Base-by-base conservation (phyloP, 2,329 filamentous ascomycete genomes). In the Ophiostoma sp. region DNA sequence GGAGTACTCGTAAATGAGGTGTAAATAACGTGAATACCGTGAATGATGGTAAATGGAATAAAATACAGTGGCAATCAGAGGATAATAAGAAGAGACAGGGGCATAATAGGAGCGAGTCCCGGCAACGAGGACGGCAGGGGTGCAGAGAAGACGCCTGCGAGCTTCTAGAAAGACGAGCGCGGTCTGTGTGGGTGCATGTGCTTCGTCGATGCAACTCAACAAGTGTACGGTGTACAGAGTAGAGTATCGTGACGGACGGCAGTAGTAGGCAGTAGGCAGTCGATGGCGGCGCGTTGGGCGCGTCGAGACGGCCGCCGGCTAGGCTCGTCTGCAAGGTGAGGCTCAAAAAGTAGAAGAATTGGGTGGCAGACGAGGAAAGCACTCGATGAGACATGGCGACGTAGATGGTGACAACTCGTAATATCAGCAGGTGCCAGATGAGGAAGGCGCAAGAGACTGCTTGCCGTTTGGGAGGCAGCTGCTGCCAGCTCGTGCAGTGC, bases 151-250 rank as follows among this genome's bases (percentile, higher is more conserved):
- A 27, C 27, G 63, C 40, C 12, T 16, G 5, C 14, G 63, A 18
- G 63, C 63, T 64, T 64, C 63, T 64, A 64, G 63, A 64, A 64
- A 45, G 55, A 60, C 40, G 62, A 44, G 27, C 40, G 42, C 41
- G 18, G 55, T 62, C 27, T 62, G 55, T 60, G 55, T 60, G 55
- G 36, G 58, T 41, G 36, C 58, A 38, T 63, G 58, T 62, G 55
- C 12, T 16, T 27, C 1, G 27, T 27, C 27, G 27, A 44, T 44
- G 42, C 42, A 12, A 44, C 42, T 44, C 42, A 12, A 27, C 27
- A 27, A 27, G 2, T 27, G 27, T 27, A 27, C 27, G 27, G 27
- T 2, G 27, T 27, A 27, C 27, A 27, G 45, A 47, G 45, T 47
- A 5, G 45, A 47, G 9, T 47, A 16, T 47, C 45, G 45, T 12